phyloP scores from a whole-genome alignment of 345 rosid species.

The Litchi chinensis region DNA sequence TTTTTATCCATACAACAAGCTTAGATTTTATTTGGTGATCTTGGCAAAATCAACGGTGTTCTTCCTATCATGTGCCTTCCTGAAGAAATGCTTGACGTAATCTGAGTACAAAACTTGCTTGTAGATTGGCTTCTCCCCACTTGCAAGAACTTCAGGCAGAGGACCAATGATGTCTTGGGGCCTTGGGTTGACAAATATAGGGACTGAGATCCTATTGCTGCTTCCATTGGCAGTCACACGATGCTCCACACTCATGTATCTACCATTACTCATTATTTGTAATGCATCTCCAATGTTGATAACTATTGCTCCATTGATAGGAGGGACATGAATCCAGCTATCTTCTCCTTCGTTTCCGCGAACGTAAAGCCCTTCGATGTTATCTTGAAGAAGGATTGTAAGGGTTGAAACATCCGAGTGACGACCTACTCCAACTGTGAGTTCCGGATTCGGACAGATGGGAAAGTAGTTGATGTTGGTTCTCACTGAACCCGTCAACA shows the following conservation, averaged over 20 bases:
- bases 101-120: constrained; percentile 31
- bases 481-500: constrained; percentile 26
- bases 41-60: constrained; percentile 31
- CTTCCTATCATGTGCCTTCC: constrained; percentile 41
- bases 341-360: constrained; percentile 15
- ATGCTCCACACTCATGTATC: constrained; percentile 29
- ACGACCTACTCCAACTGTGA: constrained; percentile 21
- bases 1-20: not conserved
- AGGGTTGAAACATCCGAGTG: constrained; percentile 27
- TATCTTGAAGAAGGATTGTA: constrained; percentile 30
- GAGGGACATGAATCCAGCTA: constrained; percentile 33
- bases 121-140: constrained; percentile 24
- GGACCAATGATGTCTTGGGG: constrained; percentile 19
- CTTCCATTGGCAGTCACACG: constrained; percentile 23
- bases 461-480: constrained; percentile 31
- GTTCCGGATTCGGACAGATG: constrained; percentile 28
- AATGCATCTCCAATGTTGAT: constrained; percentile 33
- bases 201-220: constrained; percentile 27
- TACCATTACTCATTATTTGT: constrained; percentile 35
- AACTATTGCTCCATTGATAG: constrained; percentile 24
- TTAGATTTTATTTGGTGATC: not conserved
- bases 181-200: constrained; percentile 31
- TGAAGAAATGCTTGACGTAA: constrained; percentile 41
- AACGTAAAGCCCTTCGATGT: constrained; percentile 28
- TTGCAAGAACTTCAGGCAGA: constrained; percentile 29